These are phyloP conservation scores for Lentinula sp. DNA, from an alignment of 768 basidiomycete species.

Conservation along the genomic window DNA sequence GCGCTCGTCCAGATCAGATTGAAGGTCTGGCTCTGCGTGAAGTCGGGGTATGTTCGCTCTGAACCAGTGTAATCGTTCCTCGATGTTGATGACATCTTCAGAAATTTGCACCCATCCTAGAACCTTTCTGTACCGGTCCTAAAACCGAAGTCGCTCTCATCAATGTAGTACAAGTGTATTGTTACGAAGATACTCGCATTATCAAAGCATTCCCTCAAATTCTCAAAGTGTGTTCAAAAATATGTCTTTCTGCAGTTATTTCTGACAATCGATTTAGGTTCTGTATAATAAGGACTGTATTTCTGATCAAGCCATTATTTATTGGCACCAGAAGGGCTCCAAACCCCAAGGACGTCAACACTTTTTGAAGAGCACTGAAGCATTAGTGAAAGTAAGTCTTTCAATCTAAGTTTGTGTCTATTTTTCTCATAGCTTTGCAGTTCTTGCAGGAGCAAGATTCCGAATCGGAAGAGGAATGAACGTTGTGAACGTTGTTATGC, in stretches of 20 bases:
- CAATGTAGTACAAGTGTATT: slow-evolving; percentile 92
- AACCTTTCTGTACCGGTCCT: slow-evolving; percentile 82
- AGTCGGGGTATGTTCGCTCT: slow-evolving; percentile 57
- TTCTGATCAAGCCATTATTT: slow-evolving; percentile 93
- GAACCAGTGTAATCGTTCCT: background rate
- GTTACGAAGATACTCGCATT: slow-evolving; percentile 93
- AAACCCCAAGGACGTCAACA: slow-evolving; percentile 94
- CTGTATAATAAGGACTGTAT: slow-evolving; percentile 95
- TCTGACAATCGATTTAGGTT: slow-evolving; percentile 41
- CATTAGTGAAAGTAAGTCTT: slow-evolving; percentile 75
- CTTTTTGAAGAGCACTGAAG: slow-evolving; percentile 83
- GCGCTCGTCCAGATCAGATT: slow-evolving; percentile 85
- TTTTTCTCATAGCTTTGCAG: slow-evolving; percentile 28
- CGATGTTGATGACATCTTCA: slow-evolving; percentile 21
- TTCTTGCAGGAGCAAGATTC: slow-evolving; percentile 85
- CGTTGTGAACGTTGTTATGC: background rate
- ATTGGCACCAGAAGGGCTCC: slow-evolving; percentile 97
- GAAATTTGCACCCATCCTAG: slow-evolving; percentile 81
- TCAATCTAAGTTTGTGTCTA: background rate
- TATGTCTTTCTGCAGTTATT: background rate
- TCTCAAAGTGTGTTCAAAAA: slow-evolving; percentile 57
- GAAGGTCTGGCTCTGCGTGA: slow-evolving; percentile 85
- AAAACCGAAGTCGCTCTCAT: slow-evolving; percentile 93
- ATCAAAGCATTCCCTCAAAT: slow-evolving; percentile 95
- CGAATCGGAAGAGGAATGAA: slow-evolving; percentile 58